Evolutionary conservation across 1,139 yeast species (phyloP).

Genomic region (Magnusiomyces clavatus): DNA sequence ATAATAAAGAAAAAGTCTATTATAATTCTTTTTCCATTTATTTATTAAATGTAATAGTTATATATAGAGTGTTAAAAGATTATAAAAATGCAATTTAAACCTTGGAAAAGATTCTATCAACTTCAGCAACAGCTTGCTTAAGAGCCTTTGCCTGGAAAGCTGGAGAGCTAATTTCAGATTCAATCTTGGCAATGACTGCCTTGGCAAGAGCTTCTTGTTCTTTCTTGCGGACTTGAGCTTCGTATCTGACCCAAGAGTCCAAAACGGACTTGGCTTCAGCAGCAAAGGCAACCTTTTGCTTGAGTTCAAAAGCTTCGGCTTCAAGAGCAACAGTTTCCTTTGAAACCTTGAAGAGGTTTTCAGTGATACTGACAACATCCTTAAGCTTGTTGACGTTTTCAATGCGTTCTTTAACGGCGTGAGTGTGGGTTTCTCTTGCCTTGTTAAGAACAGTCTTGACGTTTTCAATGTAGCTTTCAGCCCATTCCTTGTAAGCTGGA

Average conservation of each 20-base stretch:
- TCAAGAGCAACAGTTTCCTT: constrained; percentile 95
- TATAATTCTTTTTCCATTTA: not conserved
- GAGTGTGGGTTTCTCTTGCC: constrained; percentile 84
- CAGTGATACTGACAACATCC: constrained; percentile 87
- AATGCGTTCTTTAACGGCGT: constrained; percentile 90
- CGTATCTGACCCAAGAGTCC: constrained; percentile 99
- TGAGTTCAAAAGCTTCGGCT: constrained; percentile 85
- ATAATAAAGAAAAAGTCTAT: too few species aligned
- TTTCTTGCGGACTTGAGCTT: constrained; percentile 90
- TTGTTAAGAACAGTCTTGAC: constrained; percentile 76
- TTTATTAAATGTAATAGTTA: not conserved
- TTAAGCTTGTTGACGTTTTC: constrained; percentile 79
- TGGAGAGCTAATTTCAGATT: constrained; percentile 75
- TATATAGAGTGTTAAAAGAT: not conserved
- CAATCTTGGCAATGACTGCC: constrained; percentile 80
- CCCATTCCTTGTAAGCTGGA: constrained; percentile 92
- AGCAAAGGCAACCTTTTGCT: constrained; percentile 84
- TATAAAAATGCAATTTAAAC: constrained; percentile 17
- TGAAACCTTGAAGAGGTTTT: constrained; percentile 84
- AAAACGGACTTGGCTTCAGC: constrained; percentile 88
- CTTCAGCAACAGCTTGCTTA: constrained; percentile 83
- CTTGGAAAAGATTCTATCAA: constrained; percentile 68
- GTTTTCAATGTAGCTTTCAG: constrained; percentile 80
- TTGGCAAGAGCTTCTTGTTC: constrained; percentile 91
- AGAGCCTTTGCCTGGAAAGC: constrained; percentile 92